Percentiles rank a stretch among this genome's conserved stretches.
These are phyloP conservation scores for Deakozyma indianensis DNA, from an alignment of 805 yeast species.

Conservation along the genomic window DNA sequence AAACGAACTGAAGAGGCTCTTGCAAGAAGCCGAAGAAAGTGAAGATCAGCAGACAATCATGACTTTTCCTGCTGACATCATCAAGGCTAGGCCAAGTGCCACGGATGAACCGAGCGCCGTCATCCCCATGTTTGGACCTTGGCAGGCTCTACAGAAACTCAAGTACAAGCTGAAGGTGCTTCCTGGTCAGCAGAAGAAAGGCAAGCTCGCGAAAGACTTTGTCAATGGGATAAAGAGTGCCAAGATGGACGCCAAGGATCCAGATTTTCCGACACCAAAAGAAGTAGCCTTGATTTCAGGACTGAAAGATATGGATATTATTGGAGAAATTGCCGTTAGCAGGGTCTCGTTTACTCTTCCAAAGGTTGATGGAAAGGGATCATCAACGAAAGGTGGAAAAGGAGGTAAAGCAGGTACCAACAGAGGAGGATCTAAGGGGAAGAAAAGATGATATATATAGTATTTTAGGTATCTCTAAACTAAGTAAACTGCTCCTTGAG, in stretches of 20 bases:
- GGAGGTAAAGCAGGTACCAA: neutral
- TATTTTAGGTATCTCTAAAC: too few relatives aligned
- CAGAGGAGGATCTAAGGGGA: neutral
- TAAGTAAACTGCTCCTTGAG: slow-evolving; percentile 26
- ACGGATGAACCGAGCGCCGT: slow-evolving; percentile 46
- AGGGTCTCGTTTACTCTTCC: neutral
- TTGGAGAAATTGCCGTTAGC: neutral
- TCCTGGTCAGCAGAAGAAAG: slow-evolving; percentile 32
- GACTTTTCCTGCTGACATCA: slow-evolving; percentile 30
- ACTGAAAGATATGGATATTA: neutral
- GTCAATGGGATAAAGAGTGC: slow-evolving; percentile 2
- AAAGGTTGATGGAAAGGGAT: neutral
- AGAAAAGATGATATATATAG: neutral
- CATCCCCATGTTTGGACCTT: slow-evolving; percentile 86
- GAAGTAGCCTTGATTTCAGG: neutral
- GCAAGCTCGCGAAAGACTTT: slow-evolving; percentile 6
- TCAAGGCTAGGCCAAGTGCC: slow-evolving; percentile 14
- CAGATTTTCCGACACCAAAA: neutral
- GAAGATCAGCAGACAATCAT: slow-evolving; percentile 23
- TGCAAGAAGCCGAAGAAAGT: slow-evolving; percentile 20
- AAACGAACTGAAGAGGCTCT: slow-evolving; percentile 31
- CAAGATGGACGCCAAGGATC: neutral
- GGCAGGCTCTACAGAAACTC: slow-evolving; percentile 61
- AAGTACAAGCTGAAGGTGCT: slow-evolving; percentile 74
- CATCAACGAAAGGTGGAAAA: neutral